Evolutionary conservation across 2,329 filamentous ascomycete genomes (phyloP).

Genomic region (Fusarium bulbicola): DNA sequence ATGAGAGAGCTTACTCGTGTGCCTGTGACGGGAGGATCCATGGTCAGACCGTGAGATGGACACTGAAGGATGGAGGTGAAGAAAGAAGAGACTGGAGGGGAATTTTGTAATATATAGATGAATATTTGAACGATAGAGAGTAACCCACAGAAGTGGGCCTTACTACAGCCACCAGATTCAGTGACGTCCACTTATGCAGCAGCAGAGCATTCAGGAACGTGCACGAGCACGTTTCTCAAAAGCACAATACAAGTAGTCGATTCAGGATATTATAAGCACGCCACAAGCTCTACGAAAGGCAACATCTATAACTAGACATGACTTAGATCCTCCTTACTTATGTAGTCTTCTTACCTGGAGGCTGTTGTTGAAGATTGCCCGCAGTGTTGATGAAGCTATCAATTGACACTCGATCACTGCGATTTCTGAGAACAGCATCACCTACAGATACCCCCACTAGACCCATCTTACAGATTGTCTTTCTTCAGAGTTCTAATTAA

Average conservation of each 20-base stretch:
- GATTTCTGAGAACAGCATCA: not conserved
- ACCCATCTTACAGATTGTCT: not conserved
- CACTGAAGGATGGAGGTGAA: not conserved
- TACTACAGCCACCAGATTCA: not conserved
- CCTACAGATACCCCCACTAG: not conserved
- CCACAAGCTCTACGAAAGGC: fast-evolving
- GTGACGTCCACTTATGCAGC: not conserved
- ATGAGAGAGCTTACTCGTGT: not conserved
- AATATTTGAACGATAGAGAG: not conserved
- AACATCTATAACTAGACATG: fast-evolving
- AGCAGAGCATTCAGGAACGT: not conserved
- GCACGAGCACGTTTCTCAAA: not conserved
- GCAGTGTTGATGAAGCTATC: not conserved
- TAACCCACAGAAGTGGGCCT: not conserved
- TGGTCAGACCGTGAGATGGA: not conserved
- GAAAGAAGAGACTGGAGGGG: not conserved
- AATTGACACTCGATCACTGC: not conserved
- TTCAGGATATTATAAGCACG: not conserved
- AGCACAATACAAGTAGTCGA: too few relatives aligned
- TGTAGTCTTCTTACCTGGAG: fast-evolving
- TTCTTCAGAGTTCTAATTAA: fast-evolving
- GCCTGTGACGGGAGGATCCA: not conserved
- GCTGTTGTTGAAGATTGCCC: not conserved
- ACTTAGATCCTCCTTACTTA: fast-evolving
- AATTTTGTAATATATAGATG: not conserved